Evolutionary conservation across 306 rosid species (phyloP).

Genomic region (Lablab purpureus): DNA sequence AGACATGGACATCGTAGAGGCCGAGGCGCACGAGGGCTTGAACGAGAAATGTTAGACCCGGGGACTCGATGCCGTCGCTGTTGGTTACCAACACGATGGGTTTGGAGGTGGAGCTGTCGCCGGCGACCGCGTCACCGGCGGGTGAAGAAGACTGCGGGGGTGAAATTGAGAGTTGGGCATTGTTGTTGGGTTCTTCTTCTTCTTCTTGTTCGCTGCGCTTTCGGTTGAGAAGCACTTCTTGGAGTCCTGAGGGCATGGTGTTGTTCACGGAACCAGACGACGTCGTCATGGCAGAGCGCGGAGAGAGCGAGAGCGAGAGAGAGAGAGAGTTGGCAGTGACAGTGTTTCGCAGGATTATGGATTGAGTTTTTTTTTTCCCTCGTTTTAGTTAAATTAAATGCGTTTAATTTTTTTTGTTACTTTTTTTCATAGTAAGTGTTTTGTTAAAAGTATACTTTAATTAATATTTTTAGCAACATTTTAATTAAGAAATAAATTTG

Average conservation of each 20-base stretch:
- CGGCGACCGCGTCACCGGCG: slow-evolving; percentile 48
- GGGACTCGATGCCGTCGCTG: slow-evolving; percentile 73
- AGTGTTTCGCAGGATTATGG: background rate
- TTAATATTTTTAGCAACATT: no score
- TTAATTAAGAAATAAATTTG: no score
- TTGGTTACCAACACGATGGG: slow-evolving; percentile 71
- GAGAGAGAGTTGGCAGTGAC: background rate
- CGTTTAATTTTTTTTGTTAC: no score
- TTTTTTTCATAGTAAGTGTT: no score
- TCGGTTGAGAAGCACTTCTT: slow-evolving; percentile 60
- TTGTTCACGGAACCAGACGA: slow-evolving; percentile 6
- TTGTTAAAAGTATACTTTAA: no score
- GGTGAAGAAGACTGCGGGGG: slow-evolving; percentile 53
- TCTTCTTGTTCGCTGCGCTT: slow-evolving; percentile 41
- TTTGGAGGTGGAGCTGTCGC: slow-evolving; percentile 38
- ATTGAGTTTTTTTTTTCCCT: background rate
- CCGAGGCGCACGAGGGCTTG: slow-evolving; percentile 68
- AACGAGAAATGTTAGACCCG: slow-evolving; percentile 67
- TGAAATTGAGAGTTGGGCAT: background rate
- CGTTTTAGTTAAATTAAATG: background rate
- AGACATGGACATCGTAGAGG: slow-evolving; percentile 76
- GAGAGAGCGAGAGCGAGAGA: background rate
- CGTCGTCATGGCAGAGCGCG: slow-evolving; percentile 2
- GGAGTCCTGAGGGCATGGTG: slow-evolving; percentile 66
- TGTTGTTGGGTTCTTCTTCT: background rate